Base-by-base conservation (phyloP, 371 early-diverging fungal species). In the Syncephalis plumigaleata region DNA sequence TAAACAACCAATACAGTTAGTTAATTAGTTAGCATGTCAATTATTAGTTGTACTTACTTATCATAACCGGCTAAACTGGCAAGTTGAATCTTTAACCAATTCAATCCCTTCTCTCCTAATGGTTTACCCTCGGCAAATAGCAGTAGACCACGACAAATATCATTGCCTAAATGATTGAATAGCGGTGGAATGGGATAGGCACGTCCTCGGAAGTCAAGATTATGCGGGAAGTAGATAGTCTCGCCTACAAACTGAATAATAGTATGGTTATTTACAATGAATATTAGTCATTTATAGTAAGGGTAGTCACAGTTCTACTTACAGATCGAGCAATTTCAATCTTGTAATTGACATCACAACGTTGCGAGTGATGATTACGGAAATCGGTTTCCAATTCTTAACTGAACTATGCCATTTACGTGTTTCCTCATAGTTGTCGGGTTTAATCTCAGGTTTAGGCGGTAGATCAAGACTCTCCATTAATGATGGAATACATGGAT, bases 131-230 rank as follows among this genome's bases (percentile, higher is more conserved):
- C 75, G 27, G 76, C 77, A 64, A 97, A 97, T 44, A 67, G 51
- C 11, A 97, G 71, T 45, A 97, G 57, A 18, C 94, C 91, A 59
- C 98, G 84, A 52, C 91, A 91, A 47, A 97, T 59, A 70, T 97
- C 98, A 57, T 90, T 87, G 44, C 95, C 93, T 24, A 97, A 75
- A 61, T 97, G 96, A 67, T 91, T 95, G 45, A 97, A 77, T 47
- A 86, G 80, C 2, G 87, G 80, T 21, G 98, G 92, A 39, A 97
- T 91, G 31, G 98, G 95, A 56, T 97, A 97, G 2, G 96, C 96
- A 48, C 98, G 83, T 20, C 98, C 98, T 50, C 98, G 79, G 76
- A 97, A 97, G 66, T 97, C 98, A 54, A 96, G 58, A 56, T 91
- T 91, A 65, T 97, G 98, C 13, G 98, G 98, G 66, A 96, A 96